Base-by-base conservation (phyloP, 2,329 filamentous ascomycete species). In the Paracamarosporium sp. region DNA sequence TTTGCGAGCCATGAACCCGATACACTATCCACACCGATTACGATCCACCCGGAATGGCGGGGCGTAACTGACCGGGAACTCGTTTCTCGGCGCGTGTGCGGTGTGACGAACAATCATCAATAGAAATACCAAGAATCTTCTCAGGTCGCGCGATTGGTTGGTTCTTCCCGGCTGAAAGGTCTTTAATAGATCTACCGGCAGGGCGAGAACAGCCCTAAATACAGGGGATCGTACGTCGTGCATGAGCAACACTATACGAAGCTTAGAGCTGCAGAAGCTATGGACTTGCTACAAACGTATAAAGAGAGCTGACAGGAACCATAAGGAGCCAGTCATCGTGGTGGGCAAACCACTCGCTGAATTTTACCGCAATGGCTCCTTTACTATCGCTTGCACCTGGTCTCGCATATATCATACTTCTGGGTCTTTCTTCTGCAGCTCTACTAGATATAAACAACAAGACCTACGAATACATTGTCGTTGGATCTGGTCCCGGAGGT, bases 391-490 rank as follows among this genome's bases (percentile, higher is more conserved):
- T 61, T 3, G 33, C 52, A 3, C 51, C 54, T 36, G 38, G 55
- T 27, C 27, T 64, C 8, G 35, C 53, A n/a, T 55, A 44, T 30
- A 22, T 65, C 12, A 50, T 59, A 3, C 50, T 57, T 4, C 33
- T 61, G 15, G 48, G 59, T 20, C n/a, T 63, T 13, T 59, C 60
- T 5, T 53, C 43, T 17, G 47, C 57, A 36, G 54, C 60, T 28
- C 50, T 56, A 15, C 48, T 57, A 20, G 50, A 57, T 6, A 55
- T 56, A 20, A 52, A 61, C 24, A 64, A 65, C 45, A 63, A 61
- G 22, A 68, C 67, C 13, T 88, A 87, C 65, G 86, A 88, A 56
- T 88, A 86, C 72, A 78, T 88, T 36, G 80, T 88, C 15, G 83
- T 88, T 31, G 86, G 64, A n/a, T 62, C 62, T 38, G 59, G 64